These are phyloP conservation scores for Tetrastigma voinierianum DNA, from an alignment of 164 flowering plant genomes.

Conservation along the genomic window DNA sequence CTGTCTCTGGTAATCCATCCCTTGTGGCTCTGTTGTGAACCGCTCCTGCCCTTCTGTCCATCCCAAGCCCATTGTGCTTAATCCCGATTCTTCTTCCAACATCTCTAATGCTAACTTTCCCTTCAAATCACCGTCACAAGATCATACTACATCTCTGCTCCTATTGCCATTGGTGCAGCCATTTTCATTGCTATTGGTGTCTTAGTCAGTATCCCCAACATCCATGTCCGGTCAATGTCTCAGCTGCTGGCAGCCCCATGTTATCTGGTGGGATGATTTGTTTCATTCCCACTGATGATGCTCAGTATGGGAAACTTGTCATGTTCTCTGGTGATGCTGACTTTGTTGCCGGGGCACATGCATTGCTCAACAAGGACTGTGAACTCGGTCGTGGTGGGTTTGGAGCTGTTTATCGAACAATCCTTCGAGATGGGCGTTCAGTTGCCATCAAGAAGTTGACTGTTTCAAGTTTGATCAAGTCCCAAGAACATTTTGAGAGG, in stretches of 20 bases:
- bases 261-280: slow-evolving; percentile 65
- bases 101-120: slow-evolving; percentile 17
- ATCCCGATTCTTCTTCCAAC: slow-evolving; percentile 67
- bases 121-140: slow-evolving; percentile 48
- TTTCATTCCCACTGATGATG: slow-evolving; percentile 65
- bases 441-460: slow-evolving; percentile 90
- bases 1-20: slow-evolving; percentile 69
- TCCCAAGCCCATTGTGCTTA: slow-evolving; percentile 90
- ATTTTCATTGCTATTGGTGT: slow-evolving; percentile 78
- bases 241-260: slow-evolving; percentile 43
- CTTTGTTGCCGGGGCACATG: slow-evolving; percentile 65
- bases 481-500: slow-evolving; percentile 82
- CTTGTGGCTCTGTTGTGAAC: slow-evolving; percentile 77
- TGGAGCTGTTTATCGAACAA: slow-evolving; percentile 79
- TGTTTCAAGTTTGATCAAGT: slow-evolving; percentile 66
- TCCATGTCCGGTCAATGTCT: slow-evolving; percentile 56
- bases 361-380: slow-evolving; percentile 75
- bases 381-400: slow-evolving; percentile 95
- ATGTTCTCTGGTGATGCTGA: slow-evolving; percentile 88
- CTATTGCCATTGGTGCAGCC: slow-evolving; percentile 95
- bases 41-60: slow-evolving; percentile 73
- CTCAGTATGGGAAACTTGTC: slow-evolving; percentile 80
- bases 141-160: slow-evolving; percentile 85
- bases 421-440: slow-evolving; percentile 65
- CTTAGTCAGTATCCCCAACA: slow-evolving; percentile 65